Evolutionary conservation across 2,329 filamentous ascomycete species (phyloP).

Genomic region (Colletotrichum sp.): DNA sequence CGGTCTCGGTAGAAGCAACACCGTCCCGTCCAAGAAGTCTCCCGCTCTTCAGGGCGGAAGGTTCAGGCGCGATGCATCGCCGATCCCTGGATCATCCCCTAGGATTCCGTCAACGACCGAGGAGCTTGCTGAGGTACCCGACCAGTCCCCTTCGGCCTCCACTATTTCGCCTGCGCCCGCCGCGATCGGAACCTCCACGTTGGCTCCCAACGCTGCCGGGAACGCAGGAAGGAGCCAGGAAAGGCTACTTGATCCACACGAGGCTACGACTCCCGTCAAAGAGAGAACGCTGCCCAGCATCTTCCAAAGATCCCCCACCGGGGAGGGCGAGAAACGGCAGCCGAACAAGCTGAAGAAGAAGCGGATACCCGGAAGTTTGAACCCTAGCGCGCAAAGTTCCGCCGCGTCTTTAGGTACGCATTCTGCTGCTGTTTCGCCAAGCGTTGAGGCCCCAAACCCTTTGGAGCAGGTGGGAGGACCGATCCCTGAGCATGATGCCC

Average conservation of each 20-base stretch:
- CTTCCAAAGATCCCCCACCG: slow-evolving; percentile 72
- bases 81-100: slow-evolving; percentile 33
- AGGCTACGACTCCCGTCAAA: slow-evolving; percentile 61
- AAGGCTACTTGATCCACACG: slow-evolving; percentile 47
- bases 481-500: slow-evolving; percentile 21
- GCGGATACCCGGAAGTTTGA: slow-evolving; percentile 74
- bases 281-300: slow-evolving; percentile 73
- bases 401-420: slow-evolving; percentile 69
- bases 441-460: slow-evolving; percentile 49
- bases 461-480: slow-evolving; percentile 39
- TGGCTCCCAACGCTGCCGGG: slow-evolving; percentile 32
- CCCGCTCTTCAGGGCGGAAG: slow-evolving; percentile 71
- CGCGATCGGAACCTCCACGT: slow-evolving; percentile 28
- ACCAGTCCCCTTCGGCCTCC: slow-evolving; percentile 13
- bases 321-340: slow-evolving; percentile 68
- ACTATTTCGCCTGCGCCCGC: slow-evolving; percentile 31
- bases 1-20: slow-evolving; percentile 76
- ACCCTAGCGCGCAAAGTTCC: slow-evolving; percentile 90
- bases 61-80: slow-evolving; percentile 49
- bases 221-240: slow-evolving; percentile 53
- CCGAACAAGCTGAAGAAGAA: slow-evolving; percentile 95
- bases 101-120: slow-evolving; percentile 30
- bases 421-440: slow-evolving; percentile 51
- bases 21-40: slow-evolving; percentile 88
- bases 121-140: slow-evolving; percentile 1